Evolutionary conservation across 345 rosid species (phyloP).

Genomic region (Eucalyptus marginata): DNA sequence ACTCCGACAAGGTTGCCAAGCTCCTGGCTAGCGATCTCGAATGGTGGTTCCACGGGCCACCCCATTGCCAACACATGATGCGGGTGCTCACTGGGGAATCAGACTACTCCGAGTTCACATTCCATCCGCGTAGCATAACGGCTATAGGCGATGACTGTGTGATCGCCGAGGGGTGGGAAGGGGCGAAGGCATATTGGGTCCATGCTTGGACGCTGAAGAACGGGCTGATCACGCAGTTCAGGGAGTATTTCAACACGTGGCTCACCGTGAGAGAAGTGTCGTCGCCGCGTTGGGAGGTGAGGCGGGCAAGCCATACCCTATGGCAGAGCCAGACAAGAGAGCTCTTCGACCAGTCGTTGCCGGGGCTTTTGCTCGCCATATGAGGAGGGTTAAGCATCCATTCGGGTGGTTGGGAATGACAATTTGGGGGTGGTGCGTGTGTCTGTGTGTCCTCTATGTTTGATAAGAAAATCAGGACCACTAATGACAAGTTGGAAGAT

Average conservation of each 20-base stretch:
- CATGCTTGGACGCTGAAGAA: constrained; percentile 75
- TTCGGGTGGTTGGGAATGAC: neutral
- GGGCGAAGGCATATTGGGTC: constrained; percentile 71
- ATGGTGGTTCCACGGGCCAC: constrained; percentile 96
- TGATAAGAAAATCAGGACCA: neutral
- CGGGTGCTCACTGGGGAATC: constrained; percentile 57
- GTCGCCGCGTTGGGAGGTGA: constrained; percentile 20
- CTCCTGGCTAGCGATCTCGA: constrained; percentile 58
- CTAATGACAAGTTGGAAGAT: neutral
- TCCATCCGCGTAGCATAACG: constrained; percentile 58
- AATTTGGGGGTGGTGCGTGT: neutral
- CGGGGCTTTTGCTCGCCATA: constrained; percentile 61
- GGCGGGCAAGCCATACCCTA: constrained; percentile 11
- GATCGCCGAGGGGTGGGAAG: constrained; percentile 89
- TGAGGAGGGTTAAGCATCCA: neutral
- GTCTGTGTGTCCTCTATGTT: neutral
- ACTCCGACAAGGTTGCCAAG: constrained; percentile 14
- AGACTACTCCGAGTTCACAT: constrained; percentile 25
- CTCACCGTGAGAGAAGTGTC: constrained; percentile 48
- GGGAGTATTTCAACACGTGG: constrained; percentile 91
- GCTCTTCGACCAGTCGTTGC: constrained; percentile 46
- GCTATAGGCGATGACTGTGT: constrained; percentile 43
- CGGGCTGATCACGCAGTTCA: constrained; percentile 47
- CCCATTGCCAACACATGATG: constrained; percentile 75
- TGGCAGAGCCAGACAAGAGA: constrained; percentile 79